A percentile compares a stretch with the other conserved stretches of the same genome.
Conservation (phyloP, 805 yeast genomes). For the Hanseniaspora pseudoguilliermondii region DNA sequence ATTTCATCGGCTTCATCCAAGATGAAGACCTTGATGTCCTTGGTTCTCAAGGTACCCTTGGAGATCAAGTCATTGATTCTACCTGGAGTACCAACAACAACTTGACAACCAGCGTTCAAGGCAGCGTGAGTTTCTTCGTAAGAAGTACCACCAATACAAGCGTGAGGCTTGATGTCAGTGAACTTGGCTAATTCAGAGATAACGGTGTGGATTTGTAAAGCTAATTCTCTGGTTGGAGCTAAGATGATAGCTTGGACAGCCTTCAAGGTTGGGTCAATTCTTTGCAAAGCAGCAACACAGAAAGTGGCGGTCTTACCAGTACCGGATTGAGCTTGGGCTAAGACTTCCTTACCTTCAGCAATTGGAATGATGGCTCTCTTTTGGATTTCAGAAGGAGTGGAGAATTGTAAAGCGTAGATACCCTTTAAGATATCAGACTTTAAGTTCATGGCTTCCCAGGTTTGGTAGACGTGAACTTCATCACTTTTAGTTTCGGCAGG, state of each 20-base stretch:
- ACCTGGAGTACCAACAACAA: slow-evolving; percentile 97
- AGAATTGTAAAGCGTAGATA: slow-evolving; percentile 84
- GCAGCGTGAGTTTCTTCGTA: slow-evolving; percentile 78
- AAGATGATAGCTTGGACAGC: slow-evolving; percentile 85
- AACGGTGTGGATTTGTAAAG: slow-evolving; percentile 89
- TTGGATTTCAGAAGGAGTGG: slow-evolving; percentile 93
- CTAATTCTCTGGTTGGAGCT: slow-evolving; percentile 96
- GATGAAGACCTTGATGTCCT: slow-evolving; percentile 82
- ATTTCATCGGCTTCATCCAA: slow-evolving; percentile 98
- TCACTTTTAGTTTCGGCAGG: slow-evolving; percentile 92
- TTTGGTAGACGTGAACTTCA: slow-evolving; percentile 49
- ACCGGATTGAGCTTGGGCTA: slow-evolving; percentile 98
- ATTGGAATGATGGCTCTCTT: slow-evolving; percentile 94
- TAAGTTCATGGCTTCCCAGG: slow-evolving; percentile 69
- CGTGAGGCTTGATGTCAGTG: slow-evolving; percentile 84
- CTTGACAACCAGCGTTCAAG: slow-evolving; percentile 74
- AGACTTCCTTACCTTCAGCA: slow-evolving; percentile 83
- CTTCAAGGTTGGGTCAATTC: slow-evolving; percentile 58
- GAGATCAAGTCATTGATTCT: slow-evolving; percentile 93
- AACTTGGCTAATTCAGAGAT: slow-evolving; percentile 79
- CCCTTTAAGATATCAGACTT: slow-evolving; percentile 51
- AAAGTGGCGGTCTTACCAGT: slow-evolving; percentile 99
- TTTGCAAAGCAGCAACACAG: slow-evolving; percentile 67
- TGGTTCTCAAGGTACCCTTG: slow-evolving; percentile 70
- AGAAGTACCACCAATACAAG: slow-evolving; percentile 94